Conservation (phyloP, 2,329 filamentous ascomycete genomes). For the Beauveria pseudobassiana region DNA sequence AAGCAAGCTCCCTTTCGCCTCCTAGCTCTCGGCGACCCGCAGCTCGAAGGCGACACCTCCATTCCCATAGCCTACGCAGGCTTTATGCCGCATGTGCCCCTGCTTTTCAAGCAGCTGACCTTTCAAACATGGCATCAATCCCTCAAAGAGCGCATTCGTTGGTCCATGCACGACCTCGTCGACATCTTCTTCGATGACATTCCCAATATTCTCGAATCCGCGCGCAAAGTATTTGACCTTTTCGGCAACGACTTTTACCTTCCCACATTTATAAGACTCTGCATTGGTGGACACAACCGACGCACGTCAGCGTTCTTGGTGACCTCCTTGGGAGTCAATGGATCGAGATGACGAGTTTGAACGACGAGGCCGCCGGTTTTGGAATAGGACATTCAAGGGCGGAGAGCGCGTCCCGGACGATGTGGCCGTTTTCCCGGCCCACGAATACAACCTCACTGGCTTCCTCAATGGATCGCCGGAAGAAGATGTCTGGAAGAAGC, state of each 20-base stretch:
- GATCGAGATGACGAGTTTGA: constrained; percentile 84
- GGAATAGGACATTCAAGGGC: constrained; percentile 70
- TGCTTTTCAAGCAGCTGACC: constrained; percentile 38
- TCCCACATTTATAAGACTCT: constrained; percentile 84
- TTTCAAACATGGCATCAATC: constrained; percentile 38
- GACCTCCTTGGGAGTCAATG: constrained; percentile 93
- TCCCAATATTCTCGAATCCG: constrained; percentile 55
- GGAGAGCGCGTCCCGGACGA: constrained; percentile 56
- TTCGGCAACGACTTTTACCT: constrained; percentile 93
- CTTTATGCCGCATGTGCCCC: constrained; percentile 45
- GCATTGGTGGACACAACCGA: constrained; percentile 76
- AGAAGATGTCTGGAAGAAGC: constrained; percentile 56
- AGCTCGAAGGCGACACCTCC: constrained; percentile 86
- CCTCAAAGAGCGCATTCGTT: constrained; percentile 44
- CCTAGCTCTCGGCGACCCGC: constrained; percentile 82
- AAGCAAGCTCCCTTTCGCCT: constrained; percentile 70
- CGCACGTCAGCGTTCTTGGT: constrained; percentile 81
- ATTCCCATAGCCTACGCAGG: constrained; percentile 54
- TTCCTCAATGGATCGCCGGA: constrained; percentile 37
- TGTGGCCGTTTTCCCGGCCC: constrained; percentile 38
- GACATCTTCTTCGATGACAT: constrained; percentile 62
- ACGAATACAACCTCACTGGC: constrained; percentile 43
- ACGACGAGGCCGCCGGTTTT: constrained; percentile 64
- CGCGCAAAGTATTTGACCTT: constrained; percentile 76
- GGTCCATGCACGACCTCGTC: constrained; percentile 49